A percentile compares a stretch with the other conserved stretches of the same genome.
These are phyloP conservation scores for Euphorbia lathyris DNA, from an alignment of 345 rosid genomes.

Conservation along the genomic window DNA sequence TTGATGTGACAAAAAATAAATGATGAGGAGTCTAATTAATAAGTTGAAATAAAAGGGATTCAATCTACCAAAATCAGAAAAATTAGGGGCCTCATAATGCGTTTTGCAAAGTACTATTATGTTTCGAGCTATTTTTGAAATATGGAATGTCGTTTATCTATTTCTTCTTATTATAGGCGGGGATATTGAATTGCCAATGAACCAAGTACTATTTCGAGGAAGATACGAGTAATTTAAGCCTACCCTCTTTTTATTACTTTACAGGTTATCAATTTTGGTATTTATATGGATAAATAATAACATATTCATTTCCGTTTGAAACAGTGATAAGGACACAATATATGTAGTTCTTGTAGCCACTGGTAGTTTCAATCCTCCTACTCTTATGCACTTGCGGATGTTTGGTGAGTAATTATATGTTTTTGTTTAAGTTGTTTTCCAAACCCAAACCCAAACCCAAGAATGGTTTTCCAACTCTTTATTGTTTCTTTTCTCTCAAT, in stretches of 20 bases:
- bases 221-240: conserved; percentile 31
- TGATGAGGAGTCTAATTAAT: too few relatives aligned
- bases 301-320: conserved; percentile 9
- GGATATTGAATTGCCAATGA: conserved; percentile 61
- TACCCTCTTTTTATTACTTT: not conserved
- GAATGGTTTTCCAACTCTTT: too few relatives aligned
- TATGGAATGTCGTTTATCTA: not conserved
- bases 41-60: too few relatives aligned
- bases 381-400: conserved; percentile 89
- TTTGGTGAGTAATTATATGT: conserved; percentile 51
- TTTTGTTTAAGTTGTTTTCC: too few relatives aligned
- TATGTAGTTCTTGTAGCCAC: conserved; percentile 71
- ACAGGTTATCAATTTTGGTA: not conserved
- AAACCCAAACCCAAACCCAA: too few relatives aligned
- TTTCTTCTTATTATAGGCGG: conserved; percentile 17
- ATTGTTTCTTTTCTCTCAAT: too few relatives aligned
- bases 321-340: conserved; percentile 34
- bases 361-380: conserved; percentile 98
- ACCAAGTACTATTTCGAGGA: conserved; percentile 44
- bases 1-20: too few relatives aligned
- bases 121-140: not conserved
- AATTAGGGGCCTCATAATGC: too few relatives aligned
- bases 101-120: too few relatives aligned
- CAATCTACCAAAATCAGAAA: too few relatives aligned
- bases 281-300: not conserved